Base-by-base conservation (phyloP, 2,329 filamentous ascomycete genomes). In the Colletotrichum lindemuthianum region DNA sequence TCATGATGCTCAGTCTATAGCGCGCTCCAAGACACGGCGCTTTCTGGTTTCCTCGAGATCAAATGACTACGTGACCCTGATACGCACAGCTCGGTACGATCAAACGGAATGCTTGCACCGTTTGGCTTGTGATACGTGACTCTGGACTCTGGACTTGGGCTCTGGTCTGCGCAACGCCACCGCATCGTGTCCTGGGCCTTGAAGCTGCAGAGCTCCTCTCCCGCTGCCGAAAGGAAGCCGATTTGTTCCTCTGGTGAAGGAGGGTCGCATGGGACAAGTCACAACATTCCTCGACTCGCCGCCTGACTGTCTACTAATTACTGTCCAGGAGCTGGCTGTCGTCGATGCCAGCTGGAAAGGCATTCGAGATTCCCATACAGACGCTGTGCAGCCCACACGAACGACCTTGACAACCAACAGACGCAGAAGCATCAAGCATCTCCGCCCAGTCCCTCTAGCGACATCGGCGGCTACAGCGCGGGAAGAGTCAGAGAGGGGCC, bases 401-500 rank as follows among this genome's bases (percentile, higher is more conserved):
- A 24, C 24, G 24, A 24, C 24, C 24, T 5, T 1, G 24, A 24
- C 24, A 24, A 24, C 24, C 24, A 24, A 24, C 24, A 24, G 24
- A 24, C 24, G 24, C 24, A 24, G 24, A 24, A 24, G 24, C 24
- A 24, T 24, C 24, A 4, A 24, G 24, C 24, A 24, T 24, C 24
- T 24, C 24, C 49, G 15, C 33, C 51, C 39, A 51, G 50, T 40
- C n/a, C 36, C 40, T 52, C 45, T 52, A 48, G 61, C 61, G 58
- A 65, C 61, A 65, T 61, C 51, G 61, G 61, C 61, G 61, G 58
- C 37, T 56, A 24, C 24, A 24, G 32, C 36, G 58, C 57, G 61
- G 61, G 61, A 60, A 44, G 39, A 43, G 24, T 24, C 61, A 41
- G 58, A 39, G 61, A 65, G 61, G 61, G 61, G 61, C 58, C 58